These are phyloP conservation scores for Eucalyptus tenuipes DNA, from an alignment of 345 rosid genomes.

Conservation along the genomic window DNA sequence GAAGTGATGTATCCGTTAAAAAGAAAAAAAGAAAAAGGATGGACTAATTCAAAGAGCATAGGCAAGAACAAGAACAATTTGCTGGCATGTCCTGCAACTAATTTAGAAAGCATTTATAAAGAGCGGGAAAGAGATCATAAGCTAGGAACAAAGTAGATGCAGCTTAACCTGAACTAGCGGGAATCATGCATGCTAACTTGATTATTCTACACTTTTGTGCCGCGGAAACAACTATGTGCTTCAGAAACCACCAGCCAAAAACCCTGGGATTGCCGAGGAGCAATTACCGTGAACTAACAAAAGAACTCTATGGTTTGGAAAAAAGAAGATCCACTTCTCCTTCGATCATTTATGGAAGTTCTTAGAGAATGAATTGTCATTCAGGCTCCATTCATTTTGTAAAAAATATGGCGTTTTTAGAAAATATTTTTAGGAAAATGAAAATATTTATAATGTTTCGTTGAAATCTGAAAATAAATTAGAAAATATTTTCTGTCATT, in stretches of 20 bases:
- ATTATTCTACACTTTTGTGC: neutral
- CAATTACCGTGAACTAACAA: neutral
- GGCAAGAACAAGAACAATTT: neutral
- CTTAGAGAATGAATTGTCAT: neutral
- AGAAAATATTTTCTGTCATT: no score
- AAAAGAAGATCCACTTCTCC: neutral
- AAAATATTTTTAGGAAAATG: no score
- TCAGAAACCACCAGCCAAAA: neutral
- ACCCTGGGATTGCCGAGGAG: neutral
- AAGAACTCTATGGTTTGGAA: neutral
- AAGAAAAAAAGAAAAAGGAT: neutral
- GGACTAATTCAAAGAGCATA: neutral
- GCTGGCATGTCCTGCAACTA: neutral
- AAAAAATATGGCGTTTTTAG: rapidly evolving
- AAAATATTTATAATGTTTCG: rapidly evolving
- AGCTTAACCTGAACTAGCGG: neutral
- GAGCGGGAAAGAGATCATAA: neutral
- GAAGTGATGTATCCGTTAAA: neutral
- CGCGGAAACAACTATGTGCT: neutral
- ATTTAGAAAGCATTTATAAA: neutral
- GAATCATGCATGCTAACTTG: neutral
- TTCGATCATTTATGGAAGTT: neutral
- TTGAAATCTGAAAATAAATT: no score
- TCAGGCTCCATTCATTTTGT: rapidly evolving
- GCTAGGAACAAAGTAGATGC: neutral